Evolutionary conservation across 2,329 filamentous ascomycete genomes (phyloP).

Genomic region (Aspergillus hortae): DNA sequence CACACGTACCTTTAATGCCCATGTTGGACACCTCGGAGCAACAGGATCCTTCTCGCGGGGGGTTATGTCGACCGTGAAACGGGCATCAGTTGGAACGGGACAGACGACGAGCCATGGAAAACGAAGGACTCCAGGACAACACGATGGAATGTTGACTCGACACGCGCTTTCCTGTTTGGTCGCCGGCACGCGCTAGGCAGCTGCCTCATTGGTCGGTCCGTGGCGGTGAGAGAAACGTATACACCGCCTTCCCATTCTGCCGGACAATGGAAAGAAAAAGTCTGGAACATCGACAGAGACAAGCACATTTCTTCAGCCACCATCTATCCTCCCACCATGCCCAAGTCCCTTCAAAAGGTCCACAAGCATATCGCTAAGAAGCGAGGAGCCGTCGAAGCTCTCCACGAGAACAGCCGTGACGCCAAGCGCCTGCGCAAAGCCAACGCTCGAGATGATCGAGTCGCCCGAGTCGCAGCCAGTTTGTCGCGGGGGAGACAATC

Average conservation of each 20-base stretch:
- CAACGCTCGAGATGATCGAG: slow-evolving; percentile 73
- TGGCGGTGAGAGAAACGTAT: slow-evolving; percentile 3
- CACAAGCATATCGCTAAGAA: slow-evolving; percentile 90
- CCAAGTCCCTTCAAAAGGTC: slow-evolving; percentile 74
- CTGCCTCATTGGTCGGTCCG: slow-evolving; percentile 18
- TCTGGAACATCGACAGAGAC: background rate
- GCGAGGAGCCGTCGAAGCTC: slow-evolving; percentile 66
- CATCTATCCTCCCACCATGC: slow-evolving; percentile 52
- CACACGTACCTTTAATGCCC: slow-evolving; percentile 43
- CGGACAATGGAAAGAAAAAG: slow-evolving; percentile 18
- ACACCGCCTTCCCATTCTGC: slow-evolving; percentile 35
- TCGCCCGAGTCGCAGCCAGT: slow-evolving; percentile 67
- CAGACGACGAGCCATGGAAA: slow-evolving; percentile 1
- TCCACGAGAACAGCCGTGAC: slow-evolving; percentile 88
- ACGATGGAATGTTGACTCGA: slow-evolving; percentile 31
- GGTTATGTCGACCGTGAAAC: slow-evolving; percentile 22
- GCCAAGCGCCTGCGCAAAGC: slow-evolving; percentile 77
- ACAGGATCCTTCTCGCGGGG: slow-evolving; percentile 26
- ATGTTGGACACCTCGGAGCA: slow-evolving; percentile 30
- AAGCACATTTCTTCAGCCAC: background rate
- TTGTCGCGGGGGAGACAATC: slow-evolving; percentile 71
- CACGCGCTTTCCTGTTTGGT: background rate
- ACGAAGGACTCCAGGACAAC: slow-evolving; percentile 15
- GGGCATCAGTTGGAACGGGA: slow-evolving; percentile 12
- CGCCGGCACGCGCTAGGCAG: background rate